Base-by-base conservation (phyloP, 1,284 basidiomycete species). In the Austroboletus novae-zelandiae region DNA sequence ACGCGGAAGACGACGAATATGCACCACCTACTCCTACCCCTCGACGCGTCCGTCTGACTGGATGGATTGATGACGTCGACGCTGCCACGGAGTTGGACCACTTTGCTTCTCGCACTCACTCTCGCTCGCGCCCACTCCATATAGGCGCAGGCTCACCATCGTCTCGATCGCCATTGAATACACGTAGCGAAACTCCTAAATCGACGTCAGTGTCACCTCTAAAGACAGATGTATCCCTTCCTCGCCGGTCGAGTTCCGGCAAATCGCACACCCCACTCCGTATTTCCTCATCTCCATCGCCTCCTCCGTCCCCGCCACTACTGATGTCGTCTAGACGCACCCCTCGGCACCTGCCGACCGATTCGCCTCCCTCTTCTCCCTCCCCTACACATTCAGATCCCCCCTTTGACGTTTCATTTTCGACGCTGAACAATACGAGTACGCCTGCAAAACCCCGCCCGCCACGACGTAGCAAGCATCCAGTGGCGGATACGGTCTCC, bases 41-140 rank as follows among this genome's bases (percentile, higher is more conserved):
- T 3, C 55, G 52, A 32, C 56, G 74, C 5, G 71, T 83, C 15
- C 77, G 81, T 17, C 73, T 77, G 50, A 60, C 68, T 1, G 84
- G n/a, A n/a, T n/a, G n/a, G n/a, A n/a, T n/a, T n/a, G n/a, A n/a
- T n/a, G n/a, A n/a, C n/a, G n/a, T n/a, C n/a, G n/a, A n/a, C n/a
- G n/a, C n/a, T n/a, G n/a, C n/a, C n/a, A n/a, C n/a, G n/a, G n/a
- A n/a, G n/a, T n/a, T n/a, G n/a, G n/a, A n/a, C n/a, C n/a, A n/a
- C n/a, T n/a, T n/a, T n/a, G n/a, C n/a, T n/a, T n/a, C n/a, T 1
- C 62, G 47, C 13, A 18, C 48, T 17, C 52, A 47, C 17, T 20
- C 50, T 18, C 45, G 36, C 4, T 40, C 53, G 27, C 55, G 36
- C 4, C 15, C 37, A 1, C 37, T 32, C 9, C 40, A 39, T 14